A percentile compares a stretch with the other conserved stretches of the same genome.
phyloP scores from a whole-genome alignment of 257 asterid species.

The Fraxinus excelsior region DNA sequence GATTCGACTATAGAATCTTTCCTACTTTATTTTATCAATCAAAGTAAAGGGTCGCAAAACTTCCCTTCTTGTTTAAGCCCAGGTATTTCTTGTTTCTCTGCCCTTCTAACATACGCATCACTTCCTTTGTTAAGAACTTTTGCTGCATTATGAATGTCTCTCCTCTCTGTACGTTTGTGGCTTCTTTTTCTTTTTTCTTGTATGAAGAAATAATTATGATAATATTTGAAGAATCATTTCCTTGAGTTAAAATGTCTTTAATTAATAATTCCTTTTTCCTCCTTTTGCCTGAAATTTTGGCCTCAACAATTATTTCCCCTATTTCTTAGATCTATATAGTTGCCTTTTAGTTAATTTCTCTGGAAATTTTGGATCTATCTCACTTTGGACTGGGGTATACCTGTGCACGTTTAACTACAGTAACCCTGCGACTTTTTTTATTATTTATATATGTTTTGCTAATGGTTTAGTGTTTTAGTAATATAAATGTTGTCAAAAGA shows the following conservation, averaged over 20 bases:
- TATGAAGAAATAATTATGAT: not conserved
- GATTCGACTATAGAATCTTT: not conserved
- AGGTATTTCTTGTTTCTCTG: not conserved
- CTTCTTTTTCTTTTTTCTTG: not conserved
- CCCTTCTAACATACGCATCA: not conserved
- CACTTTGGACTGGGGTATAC: constrained; percentile 4
- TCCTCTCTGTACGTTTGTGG: constrained; percentile 1
- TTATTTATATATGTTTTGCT: not conserved
- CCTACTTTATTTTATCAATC: constrained; percentile 21
- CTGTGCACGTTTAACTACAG: constrained; percentile 4
- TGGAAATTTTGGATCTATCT: not conserved
- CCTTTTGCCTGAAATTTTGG: not conserved
- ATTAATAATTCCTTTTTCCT: not conserved
- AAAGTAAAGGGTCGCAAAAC: constrained; percentile 9
- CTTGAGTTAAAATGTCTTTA: not conserved
- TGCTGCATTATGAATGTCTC: not conserved
- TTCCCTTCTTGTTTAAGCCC: constrained; percentile 9
- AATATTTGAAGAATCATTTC: not conserved
- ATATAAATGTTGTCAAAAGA: not conserved
- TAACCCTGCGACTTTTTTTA: not conserved
- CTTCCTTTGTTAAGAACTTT: constrained; percentile 7
- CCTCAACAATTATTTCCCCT: not conserved
- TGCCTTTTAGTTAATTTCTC: not conserved
- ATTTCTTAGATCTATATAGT: not conserved
- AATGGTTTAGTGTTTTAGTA: not conserved